Base-by-base conservation (phyloP, 23 red algal genomes). In the Agarophyton chilense region DNA sequence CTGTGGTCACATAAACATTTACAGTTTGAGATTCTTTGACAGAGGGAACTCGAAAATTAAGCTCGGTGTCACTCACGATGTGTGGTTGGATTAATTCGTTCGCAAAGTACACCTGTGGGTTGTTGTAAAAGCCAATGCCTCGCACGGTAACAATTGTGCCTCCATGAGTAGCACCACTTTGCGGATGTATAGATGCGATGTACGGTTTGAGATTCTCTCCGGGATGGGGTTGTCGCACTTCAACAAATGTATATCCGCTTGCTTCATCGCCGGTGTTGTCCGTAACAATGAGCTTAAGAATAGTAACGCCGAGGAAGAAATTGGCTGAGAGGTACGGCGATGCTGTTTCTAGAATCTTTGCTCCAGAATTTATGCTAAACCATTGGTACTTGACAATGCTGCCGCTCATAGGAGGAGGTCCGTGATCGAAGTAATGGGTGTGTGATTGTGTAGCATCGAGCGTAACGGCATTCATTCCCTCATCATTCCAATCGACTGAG, bases 351-450 rank as follows among this genome's bases (percentile, higher is more conserved):
- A 91, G 64, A 41, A 91, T 74, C 34, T 77, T 58, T 10, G 44
- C 47, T n/a, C 76, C 88, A 45, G 88, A 63, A 13, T 68, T 67
- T 10, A 58, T 64, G n/a, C 65, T 77, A 29, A 65, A 82, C 88
- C 88, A 91, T 71, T 82, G 43, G 42, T 91, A 91, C 12, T 72
- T 53, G 17, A 81, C 76, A 57, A 91, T 91, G 44, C 42, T 82
- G 60, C 74, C 88, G 41, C 52, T 66, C 19, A 46, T 43, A 1
- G 77, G 60, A 0, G 88, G 88, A 38, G 88, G 88, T 60, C 88
- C 88, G 52, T 78, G 35, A 32, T 94, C 80, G 72, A 87, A 94
- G 28, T 57, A 86, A 72, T 94, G 91, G 22, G 91, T 86, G 81
- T 94, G 91, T 14, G 68, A 79, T 53, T 86, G 76, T 16, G 79